Conservation (phyloP, 1,139 yeast genomes). For the Saccharomycopsis phalli region DNA sequence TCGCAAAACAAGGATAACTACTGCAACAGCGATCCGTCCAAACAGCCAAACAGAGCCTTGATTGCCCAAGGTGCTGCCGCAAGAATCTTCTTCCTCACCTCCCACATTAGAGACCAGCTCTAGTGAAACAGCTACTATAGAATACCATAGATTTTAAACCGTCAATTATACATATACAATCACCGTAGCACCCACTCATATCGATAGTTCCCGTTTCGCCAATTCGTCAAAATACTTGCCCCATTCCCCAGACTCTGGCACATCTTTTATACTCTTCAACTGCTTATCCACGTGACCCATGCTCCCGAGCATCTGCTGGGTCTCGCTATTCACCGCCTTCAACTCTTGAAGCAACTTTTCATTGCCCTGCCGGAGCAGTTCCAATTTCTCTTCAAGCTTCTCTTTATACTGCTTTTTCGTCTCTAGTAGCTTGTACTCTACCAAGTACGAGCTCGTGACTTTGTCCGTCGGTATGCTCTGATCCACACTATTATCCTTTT, state of each 20-base stretch:
- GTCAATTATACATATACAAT: too few species aligned
- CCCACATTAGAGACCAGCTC: background rate
- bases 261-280: conserved; percentile 3
- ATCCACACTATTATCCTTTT: conserved; percentile 2
- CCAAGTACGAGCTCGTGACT: conserved; percentile 11
- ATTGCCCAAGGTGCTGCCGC: conserved; percentile 18
- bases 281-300: conserved; percentile 2
- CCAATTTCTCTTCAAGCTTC: conserved; percentile 4
- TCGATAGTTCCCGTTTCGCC: conserved; percentile 6
- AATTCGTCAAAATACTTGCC: conserved; percentile 7
- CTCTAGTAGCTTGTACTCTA: conserved; percentile 12
- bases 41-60: conserved; percentile 5
- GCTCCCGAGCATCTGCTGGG: conserved; percentile 1
- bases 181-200: background rate
- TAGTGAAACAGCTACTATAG: background rate
- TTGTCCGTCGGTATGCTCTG: conserved; percentile 6
- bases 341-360: conserved; percentile 9
- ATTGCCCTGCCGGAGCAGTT: conserved; percentile 8
- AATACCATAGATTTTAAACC: background rate
- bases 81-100: conserved; percentile 15
- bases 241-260: conserved; percentile 1
- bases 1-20: background rate
- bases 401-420: conserved; percentile 7
- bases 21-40: conserved; percentile 11
- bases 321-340: conserved; percentile 2